These are phyloP conservation scores for Beauveria asiatica DNA, from an alignment of 2,329 filamentous ascomycete species.

Conservation along the genomic window DNA sequence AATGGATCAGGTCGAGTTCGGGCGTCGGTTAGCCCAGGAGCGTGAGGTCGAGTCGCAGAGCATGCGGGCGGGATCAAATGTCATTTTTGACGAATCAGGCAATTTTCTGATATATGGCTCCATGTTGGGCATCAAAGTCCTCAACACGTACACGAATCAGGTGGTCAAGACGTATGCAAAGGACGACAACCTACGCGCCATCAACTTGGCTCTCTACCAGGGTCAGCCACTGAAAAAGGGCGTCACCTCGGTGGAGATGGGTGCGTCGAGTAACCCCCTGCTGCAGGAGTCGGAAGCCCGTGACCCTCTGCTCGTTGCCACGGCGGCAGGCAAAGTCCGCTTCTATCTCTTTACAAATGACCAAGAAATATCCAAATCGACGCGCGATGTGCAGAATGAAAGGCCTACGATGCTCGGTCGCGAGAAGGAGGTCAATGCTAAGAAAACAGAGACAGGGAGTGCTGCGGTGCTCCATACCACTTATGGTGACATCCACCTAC, in stretches of 20 bases:
- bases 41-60: conserved; percentile 69
- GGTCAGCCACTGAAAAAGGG: conserved; percentile 92
- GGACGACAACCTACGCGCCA: conserved; percentile 77
- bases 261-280: conserved; percentile 85
- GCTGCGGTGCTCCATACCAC: conserved; percentile 85
- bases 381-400: conserved; percentile 90
- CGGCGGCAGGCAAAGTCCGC: conserved; percentile 76
- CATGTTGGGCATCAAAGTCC: conserved; percentile 83
- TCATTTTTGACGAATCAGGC: conserved; percentile 92
- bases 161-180: conserved; percentile 84
- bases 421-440: conserved; percentile 43
- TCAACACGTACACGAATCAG: conserved; percentile 92
- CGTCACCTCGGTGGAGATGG: conserved; percentile 92
- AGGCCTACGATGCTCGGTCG: conserved; percentile 62
- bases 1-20: conserved; percentile 86
- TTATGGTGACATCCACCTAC: conserved; percentile 86
- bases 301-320: conserved; percentile 81
- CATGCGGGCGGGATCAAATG: conserved; percentile 64
- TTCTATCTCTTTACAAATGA: conserved; percentile 99
- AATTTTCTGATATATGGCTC: conserved; percentile 94
- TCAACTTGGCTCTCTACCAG: conserved; percentile 85
- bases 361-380: conserved; percentile 69
- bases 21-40: conserved; percentile 76
- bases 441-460: conserved; percentile 63
- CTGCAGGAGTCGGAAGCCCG: conserved; percentile 84